Conservation (phyloP, 2,329 filamentous ascomycete species). For the Verticillium albo-atrum region DNA sequence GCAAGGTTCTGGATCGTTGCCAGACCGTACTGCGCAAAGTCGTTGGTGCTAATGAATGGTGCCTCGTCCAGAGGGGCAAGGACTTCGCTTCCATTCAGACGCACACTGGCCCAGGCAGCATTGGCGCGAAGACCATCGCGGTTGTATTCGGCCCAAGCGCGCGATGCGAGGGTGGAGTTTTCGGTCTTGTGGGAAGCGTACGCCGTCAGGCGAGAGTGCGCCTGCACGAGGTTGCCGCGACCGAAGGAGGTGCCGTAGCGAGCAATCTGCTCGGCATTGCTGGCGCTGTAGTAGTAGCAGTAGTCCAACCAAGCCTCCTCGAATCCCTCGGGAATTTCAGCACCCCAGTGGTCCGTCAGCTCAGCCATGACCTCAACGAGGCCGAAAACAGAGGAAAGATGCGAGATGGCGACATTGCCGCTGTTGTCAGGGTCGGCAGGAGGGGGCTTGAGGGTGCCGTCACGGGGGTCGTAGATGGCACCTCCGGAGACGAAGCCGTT, state of each 20-base stretch:
- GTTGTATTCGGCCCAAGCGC: constrained; percentile 52
- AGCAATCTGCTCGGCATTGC: constrained; percentile 41
- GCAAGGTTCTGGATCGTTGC: constrained; percentile 53
- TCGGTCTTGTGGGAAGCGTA: constrained; percentile 39
- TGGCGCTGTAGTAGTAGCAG: constrained; percentile 52
- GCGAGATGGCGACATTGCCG: constrained; percentile 47
- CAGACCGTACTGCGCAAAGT: constrained; percentile 51
- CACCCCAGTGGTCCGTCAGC: constrained; percentile 42
- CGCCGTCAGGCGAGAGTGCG: constrained; percentile 54
- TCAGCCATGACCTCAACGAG: constrained; percentile 54
- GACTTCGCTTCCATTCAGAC: constrained; percentile 36
- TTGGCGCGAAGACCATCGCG: constrained; percentile 38
- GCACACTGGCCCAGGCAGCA: constrained; percentile 29
- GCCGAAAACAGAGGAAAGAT: constrained; percentile 55
- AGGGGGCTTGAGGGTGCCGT: constrained; percentile 46
- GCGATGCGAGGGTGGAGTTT: constrained; percentile 41
- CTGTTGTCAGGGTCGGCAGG: constrained; percentile 46
- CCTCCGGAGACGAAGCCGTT: constrained; percentile 56
- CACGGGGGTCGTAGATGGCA: constrained; percentile 44
- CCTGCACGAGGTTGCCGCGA: constrained; percentile 45
- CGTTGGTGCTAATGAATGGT: constrained; percentile 53
- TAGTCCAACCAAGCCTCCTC: constrained; percentile 55
- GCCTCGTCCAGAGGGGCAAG: constrained; percentile 49
- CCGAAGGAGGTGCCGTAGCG: constrained; percentile 48
- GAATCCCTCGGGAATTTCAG: constrained; percentile 42